These are phyloP conservation scores for Theobroma grandiflorum DNA, from an alignment of 441 rosid genomes.

Conservation along the genomic window DNA sequence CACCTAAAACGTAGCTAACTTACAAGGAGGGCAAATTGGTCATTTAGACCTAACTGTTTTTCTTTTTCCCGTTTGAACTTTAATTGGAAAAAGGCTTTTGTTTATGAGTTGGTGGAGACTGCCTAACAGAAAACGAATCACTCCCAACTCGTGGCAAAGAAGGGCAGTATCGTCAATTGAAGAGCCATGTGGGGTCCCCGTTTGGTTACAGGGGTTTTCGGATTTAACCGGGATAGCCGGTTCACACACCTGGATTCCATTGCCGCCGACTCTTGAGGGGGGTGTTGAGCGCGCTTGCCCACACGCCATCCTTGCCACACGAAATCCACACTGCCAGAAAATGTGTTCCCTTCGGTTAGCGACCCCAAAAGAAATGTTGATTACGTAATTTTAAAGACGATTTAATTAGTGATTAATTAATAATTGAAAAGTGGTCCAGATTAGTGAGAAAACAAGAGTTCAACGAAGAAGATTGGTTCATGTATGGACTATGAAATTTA, in stretches of 20 bases:
- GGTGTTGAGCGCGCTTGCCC: conserved; percentile 17
- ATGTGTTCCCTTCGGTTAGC: neutral
- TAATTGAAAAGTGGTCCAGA: conserved; percentile 16
- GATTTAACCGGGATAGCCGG: conserved; percentile 36
- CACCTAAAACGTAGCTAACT: neutral
- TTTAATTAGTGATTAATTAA: neutral
- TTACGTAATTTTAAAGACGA: neutral
- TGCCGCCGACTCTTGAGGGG: conserved; percentile 27
- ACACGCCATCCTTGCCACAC: conserved; percentile 34
- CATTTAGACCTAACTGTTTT: neutral
- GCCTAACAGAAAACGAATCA: conserved; percentile 38
- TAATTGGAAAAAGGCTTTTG: conserved; percentile 12
- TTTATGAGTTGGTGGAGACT: conserved; percentile 28
- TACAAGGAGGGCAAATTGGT: conserved; percentile 1
- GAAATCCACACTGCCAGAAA: conserved; percentile 32
- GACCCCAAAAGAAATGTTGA: neutral
- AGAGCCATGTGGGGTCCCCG: neutral
- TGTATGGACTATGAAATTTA: neutral
- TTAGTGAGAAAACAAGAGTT: neutral
- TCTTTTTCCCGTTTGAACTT: neutral
- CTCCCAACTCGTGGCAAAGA: conserved; percentile 8
- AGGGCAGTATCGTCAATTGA: conserved; percentile 20
- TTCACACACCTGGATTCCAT: conserved; percentile 25
- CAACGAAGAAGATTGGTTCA: neutral
- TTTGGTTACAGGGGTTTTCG: neutral